phyloP scores from a whole-genome alignment of 192 early-diverging fungal species.

The Irineochytrium annulatum region DNA sequence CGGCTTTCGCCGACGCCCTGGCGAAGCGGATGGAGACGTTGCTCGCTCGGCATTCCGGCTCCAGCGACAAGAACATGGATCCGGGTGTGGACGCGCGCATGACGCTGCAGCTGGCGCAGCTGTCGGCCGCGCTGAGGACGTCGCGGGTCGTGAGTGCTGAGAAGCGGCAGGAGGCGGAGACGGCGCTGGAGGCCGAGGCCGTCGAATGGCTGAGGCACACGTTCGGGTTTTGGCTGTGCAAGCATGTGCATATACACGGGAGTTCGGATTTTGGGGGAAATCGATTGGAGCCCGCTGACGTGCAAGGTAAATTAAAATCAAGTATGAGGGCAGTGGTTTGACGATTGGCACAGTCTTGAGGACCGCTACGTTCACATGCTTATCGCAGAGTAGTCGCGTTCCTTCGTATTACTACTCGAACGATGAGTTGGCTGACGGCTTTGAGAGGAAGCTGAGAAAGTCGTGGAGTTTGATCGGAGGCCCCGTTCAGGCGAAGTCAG shows the following conservation, averaged over 20 bases:
- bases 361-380: not conserved
- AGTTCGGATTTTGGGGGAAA: not conserved
- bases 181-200: too few relatives aligned
- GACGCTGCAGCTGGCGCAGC: too few relatives aligned
- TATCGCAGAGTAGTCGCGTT: not conserved
- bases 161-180: too few relatives aligned
- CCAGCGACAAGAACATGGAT: too few relatives aligned
- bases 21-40: too few relatives aligned
- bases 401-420: not conserved
- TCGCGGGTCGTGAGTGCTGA: too few relatives aligned
- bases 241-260: not conserved
- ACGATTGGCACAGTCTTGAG: not conserved
- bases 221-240: not conserved
- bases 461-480: not conserved
- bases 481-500: not conserved
- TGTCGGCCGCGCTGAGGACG: too few relatives aligned
- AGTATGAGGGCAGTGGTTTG: not conserved
- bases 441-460: not conserved
- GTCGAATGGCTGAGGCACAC: too few relatives aligned
- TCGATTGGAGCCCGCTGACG: not conserved
- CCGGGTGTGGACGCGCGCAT: too few relatives aligned
- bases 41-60: too few relatives aligned
- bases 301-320: not conserved
- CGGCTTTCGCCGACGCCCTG: too few relatives aligned
- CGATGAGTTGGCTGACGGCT: not conserved